phyloP scores from a whole-genome alignment of 1,139 yeast genomes.

The Lodderomyces beijingensis region DNA sequence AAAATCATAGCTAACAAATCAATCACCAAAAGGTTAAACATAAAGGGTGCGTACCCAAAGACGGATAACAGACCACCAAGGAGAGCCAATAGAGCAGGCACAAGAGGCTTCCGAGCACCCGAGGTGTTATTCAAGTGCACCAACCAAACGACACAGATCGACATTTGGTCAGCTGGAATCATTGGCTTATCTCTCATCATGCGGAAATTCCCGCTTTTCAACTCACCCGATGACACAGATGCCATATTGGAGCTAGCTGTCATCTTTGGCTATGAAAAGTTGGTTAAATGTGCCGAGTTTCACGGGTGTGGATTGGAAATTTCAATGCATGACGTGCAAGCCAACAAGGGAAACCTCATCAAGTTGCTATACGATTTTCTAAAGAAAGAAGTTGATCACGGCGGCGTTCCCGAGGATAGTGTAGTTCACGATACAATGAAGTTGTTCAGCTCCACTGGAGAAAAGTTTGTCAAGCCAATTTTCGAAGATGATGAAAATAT shows the following conservation, averaged over 20 bases:
- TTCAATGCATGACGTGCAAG: constrained; percentile 24
- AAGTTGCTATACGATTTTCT: constrained; percentile 30
- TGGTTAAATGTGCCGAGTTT: constrained; percentile 71
- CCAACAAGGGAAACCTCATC: constrained; percentile 27
- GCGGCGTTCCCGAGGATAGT: constrained; percentile 36
- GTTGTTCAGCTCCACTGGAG: constrained; percentile 25
- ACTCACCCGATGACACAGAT: constrained; percentile 87
- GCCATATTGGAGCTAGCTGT: constrained; percentile 81
- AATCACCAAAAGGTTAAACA: constrained; percentile 32
- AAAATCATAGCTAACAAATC: constrained; percentile 17
- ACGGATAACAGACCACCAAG: constrained; percentile 83
- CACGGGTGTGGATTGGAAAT: constrained; percentile 91
- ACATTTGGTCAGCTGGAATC: constrained; percentile 92
- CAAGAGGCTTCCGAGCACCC: constrained; percentile 94
- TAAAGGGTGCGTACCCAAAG: constrained; percentile 69
- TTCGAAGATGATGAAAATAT: constrained; percentile 6
- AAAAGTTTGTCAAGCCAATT: constrained; percentile 23
- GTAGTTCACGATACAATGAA: constrained; percentile 36
- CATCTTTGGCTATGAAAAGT: constrained; percentile 74
- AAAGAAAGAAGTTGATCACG: constrained; percentile 28
- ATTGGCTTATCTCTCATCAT: constrained; percentile 69
- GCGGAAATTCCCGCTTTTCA: constrained; percentile 80
- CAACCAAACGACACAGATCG: constrained; percentile 76
- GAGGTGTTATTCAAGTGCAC: constrained; percentile 88
- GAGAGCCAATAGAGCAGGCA: constrained; percentile 96